Base-by-base conservation (phyloP, 2,329 filamentous ascomycete species). In the Thermothelomyces thermophilus region DNA sequence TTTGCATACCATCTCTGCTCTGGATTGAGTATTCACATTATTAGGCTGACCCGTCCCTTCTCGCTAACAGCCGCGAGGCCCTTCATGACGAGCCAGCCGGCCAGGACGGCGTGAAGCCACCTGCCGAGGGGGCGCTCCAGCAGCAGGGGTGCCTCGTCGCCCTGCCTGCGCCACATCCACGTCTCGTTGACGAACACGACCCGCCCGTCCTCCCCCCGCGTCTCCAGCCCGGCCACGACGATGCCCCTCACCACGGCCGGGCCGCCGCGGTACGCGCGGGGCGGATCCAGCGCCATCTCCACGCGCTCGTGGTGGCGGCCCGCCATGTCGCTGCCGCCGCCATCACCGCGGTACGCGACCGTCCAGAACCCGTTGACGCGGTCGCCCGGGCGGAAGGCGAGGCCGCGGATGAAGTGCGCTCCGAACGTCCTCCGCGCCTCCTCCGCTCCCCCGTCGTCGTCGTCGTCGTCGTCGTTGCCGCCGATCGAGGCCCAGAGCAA, bases 131-230 rank as follows among this genome's bases (percentile, higher is more conserved):
- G 26, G 2, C 54, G 51, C 51, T 69, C 66, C 20, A 69, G 52
- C 45, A 68, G 43, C 10, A 61, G 59, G 14, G 61, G 56, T 41
- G 54, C 57, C 41, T 67, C 66, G 16, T 67, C 66, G 16, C 56
- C 52, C 14, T 46, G 28, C 10, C 48, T 55, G 37, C 67, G 60
- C 66, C 66, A 69, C 63, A 67, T 64, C 67, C 66, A 68, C n/a
- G 67, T 68, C 60, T 69, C 66, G 50, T 68, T 68, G 40, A 66
- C 58, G 42, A 69, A 65, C 7, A 64, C 56, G 22, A 63, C 52
- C 11, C 42, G 35, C 1, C 46, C 46, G 3, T 46, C 46, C 3
- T 39, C 34, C 9, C 50, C 46, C n/a, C n/a, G n/a, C 35, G 41
- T 47, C 37, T 58, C 54, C 1, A 64, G 46, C 19, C 56, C 62